Base-by-base conservation (phyloP, 345 rosid genomes). In the Garcia nutans region DNA sequence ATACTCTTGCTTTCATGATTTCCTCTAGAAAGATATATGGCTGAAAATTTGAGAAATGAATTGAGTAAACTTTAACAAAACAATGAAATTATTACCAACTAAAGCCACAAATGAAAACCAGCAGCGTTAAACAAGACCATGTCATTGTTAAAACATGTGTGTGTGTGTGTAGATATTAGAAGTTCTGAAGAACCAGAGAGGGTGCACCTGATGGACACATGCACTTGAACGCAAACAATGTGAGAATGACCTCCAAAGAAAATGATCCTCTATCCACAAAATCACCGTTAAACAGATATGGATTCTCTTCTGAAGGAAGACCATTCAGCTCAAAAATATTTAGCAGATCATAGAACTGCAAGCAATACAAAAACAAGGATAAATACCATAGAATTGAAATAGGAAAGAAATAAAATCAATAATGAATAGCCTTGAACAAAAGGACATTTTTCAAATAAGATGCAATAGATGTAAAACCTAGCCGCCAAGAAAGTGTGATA, bases 1-100 rank as follows among this genome's bases (percentile, higher is more conserved):
- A 96, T 96, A 87, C 98, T 96, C 90, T 91, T 96, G 90, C 99
- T 96, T 85, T 96, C 99, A 74, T 96, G 98, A 74, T 96, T 96
- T 80, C 99, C 99, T 85, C 98, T 90, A 8, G 99, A 89, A 57
- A 96, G 97, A 83, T 93, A 86, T 41, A 93, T 87, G 60, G 92
- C 99, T 96, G 95, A 79, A 85, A 85, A 52, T 71, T 80, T 79
- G 37, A 52, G 22, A 80, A 68, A 60, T 15, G 22, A 26, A 44
- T 31, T 31, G 77, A 24, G 73, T 24, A 70, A 70, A 76, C 42
- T 52, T 47, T 23, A 83, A 63, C 8, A 62, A 22, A 54, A 57
- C 60, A 19, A 41, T 16, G 17, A 31, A 77, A 68, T 20, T 26
- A 76, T 52, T 0, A 41, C 19, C 16, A 26, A 66, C 23, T 10